Conservation (phyloP, 2,329 filamentous ascomycete genomes). For the Apiospora marii region DNA sequence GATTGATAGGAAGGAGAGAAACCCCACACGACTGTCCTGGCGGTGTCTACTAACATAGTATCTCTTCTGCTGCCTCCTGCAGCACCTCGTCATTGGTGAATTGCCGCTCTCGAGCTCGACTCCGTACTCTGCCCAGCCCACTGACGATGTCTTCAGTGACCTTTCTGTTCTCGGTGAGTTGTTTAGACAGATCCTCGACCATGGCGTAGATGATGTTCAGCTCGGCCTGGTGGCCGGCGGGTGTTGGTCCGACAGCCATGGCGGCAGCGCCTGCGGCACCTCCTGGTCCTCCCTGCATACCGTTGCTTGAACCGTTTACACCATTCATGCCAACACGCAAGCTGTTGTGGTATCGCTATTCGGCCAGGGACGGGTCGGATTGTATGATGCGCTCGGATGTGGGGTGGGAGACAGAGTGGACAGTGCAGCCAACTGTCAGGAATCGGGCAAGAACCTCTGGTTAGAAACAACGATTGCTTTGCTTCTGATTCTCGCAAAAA, state of each 20-base stretch:
- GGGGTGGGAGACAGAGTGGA: not conserved
- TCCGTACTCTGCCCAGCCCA: conserved; percentile 68
- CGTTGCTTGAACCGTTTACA: conserved; percentile 30
- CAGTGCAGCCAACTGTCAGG: not conserved
- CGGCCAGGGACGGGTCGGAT: not conserved
- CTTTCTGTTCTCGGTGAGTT: conserved; percentile 67
- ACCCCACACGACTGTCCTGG: too few relatives aligned
- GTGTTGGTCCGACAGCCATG: conserved; percentile 62
- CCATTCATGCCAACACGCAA: conserved; percentile 23
- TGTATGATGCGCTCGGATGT: not conserved
- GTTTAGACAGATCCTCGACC: conserved; percentile 71
- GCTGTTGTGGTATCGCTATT: not conserved
- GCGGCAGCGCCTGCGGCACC: conserved; percentile 45
- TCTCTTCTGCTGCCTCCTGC: conserved; percentile 60
- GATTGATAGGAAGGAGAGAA: not conserved
- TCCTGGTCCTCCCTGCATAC: conserved; percentile 39
- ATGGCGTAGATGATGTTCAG: conserved; percentile 73
- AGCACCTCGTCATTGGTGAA: conserved; percentile 67
- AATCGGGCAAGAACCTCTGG: not conserved
- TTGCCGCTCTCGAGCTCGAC: conserved; percentile 59
- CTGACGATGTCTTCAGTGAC: conserved; percentile 70
- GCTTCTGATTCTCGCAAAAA: not conserved
- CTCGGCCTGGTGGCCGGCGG: conserved; percentile 73
- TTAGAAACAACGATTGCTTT: not conserved
- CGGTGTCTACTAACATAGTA: conserved; percentile 55